Evolutionary conservation across 148 eudicot species (phyloP).

Genomic region (Vaccinium myrtillus): DNA sequence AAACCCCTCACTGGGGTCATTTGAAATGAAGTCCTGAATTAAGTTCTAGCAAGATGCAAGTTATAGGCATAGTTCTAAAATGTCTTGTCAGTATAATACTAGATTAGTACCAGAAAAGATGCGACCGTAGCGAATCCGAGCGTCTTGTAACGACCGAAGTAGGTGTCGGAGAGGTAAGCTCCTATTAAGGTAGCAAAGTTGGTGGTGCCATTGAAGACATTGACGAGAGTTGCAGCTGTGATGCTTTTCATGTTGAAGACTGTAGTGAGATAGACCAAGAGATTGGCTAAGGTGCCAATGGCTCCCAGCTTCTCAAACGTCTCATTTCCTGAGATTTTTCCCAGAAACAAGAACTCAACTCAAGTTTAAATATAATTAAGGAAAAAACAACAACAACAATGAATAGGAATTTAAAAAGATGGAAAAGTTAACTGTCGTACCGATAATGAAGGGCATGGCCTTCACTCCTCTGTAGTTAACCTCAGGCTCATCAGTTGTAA

Average conservation of each 20-base stretch:
- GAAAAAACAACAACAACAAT: background rate
- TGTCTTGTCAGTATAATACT: background rate
- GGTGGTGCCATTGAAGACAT: slow-evolving; percentile 55
- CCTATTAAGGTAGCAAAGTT: slow-evolving; percentile 56
- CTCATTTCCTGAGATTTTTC: slow-evolving; percentile 45
- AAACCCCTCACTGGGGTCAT: background rate
- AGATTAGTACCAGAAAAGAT: background rate
- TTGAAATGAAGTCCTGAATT: background rate
- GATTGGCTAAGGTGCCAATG: slow-evolving; percentile 53
- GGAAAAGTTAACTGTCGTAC: background rate
- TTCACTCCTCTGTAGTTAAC: slow-evolving; percentile 1
- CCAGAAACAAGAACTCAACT: background rate
- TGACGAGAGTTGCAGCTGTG: slow-evolving; percentile 45
- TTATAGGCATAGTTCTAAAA: background rate
- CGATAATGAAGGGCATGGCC: background rate
- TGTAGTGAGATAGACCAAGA: slow-evolving; percentile 54
- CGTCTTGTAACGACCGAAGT: slow-evolving; percentile 34
- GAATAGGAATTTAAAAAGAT: background rate
- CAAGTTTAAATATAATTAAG: background rate
- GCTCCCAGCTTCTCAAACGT: slow-evolving; percentile 70
- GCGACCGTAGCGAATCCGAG: background rate
- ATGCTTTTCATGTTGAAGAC: slow-evolving; percentile 56
- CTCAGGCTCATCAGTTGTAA: background rate
- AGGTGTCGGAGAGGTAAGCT: slow-evolving; percentile 55
- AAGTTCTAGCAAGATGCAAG: background rate